phyloP scores from a whole-genome alignment of 176 grass and related monocot genomes.

The Elymus sibiricus region DNA sequence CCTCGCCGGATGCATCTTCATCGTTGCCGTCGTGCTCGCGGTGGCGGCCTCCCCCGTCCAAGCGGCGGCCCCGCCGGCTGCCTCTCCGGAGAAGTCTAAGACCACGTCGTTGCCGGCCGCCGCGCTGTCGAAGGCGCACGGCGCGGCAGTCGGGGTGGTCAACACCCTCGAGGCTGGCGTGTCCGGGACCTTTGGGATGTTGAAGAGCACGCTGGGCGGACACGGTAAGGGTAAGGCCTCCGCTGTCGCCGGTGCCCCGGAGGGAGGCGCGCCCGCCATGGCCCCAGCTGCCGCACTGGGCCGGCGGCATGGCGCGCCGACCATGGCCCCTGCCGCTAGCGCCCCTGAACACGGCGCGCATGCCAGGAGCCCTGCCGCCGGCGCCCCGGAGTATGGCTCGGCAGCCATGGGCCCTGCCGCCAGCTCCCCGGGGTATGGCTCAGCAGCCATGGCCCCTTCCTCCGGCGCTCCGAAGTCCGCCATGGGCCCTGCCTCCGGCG shows the following conservation, averaged over 20 bases:
- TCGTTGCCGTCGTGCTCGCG: conserved; percentile 21
- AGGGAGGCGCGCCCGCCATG: neutral
- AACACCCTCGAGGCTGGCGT: conserved; percentile 4
- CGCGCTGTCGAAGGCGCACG: neutral
- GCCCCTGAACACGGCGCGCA: neutral
- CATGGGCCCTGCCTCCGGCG: too few species aligned
- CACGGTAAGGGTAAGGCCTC: neutral
- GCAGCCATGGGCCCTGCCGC: neutral
- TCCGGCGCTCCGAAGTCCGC: too few species aligned
- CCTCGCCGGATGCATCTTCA: neutral
- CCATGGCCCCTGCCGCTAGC: neutral
- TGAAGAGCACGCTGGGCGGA: neutral
- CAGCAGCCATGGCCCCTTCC: neutral
- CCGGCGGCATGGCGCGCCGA: neutral
- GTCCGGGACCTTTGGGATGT: neutral
- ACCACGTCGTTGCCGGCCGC: neutral
- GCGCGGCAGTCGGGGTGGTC: neutral
- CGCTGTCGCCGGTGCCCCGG: neutral
- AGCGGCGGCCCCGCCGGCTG: conserved; percentile 5
- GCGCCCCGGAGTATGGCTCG: neutral
- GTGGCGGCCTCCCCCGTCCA: neutral
- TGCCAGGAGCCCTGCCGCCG: neutral
- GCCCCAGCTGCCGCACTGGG: neutral
- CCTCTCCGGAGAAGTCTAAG: conserved; percentile 10
- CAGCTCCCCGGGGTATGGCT: neutral